Conservation (phyloP, 768 basidiomycete species). For the Sutorius australiensis region DNA sequence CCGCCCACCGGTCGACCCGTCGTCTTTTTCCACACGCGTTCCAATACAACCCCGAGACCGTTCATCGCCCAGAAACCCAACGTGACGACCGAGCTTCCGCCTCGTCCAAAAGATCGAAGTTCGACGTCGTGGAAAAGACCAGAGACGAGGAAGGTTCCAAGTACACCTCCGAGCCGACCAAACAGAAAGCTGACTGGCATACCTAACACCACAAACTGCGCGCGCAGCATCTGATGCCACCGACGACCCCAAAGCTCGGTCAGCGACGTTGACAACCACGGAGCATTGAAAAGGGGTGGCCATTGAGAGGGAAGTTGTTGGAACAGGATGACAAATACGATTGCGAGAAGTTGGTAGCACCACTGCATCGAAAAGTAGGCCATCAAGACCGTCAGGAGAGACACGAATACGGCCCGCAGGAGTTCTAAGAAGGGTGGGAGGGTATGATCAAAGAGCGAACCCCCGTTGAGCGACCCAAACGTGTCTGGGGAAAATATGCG, state of each 20-base stretch:
- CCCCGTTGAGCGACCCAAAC: constrained; percentile 33
- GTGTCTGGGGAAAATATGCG: constrained; percentile 37
- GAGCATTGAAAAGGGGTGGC: constrained; percentile 58
- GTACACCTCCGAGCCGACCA: constrained; percentile 46
- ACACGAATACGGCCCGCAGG: constrained; percentile 39
- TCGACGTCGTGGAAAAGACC: constrained; percentile 55
- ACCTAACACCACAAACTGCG: constrained; percentile 48
- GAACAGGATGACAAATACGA: constrained; percentile 45
- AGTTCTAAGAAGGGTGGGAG: constrained; percentile 32
- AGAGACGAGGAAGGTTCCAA: constrained; percentile 58
- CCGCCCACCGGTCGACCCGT: constrained; percentile 48
- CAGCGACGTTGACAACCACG: constrained; percentile 55
- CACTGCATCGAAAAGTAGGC: constrained; percentile 45
- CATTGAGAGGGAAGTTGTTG: constrained; percentile 47
- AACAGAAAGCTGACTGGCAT: constrained; percentile 42
- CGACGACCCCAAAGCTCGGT: constrained; percentile 56
- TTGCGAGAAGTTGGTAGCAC: constrained; percentile 37
- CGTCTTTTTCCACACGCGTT: constrained; percentile 41
- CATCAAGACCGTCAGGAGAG: constrained; percentile 41
- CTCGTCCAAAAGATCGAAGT: constrained; percentile 49
- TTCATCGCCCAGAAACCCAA: constrained; percentile 54
- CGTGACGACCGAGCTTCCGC: constrained; percentile 40
- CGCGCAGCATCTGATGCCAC: constrained; percentile 68
- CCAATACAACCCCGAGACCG: constrained; percentile 48
- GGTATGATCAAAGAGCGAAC: constrained; percentile 35